Evolutionary conservation across 768 basidiomycete genomes (phyloP), one percentile per base, ranked within the genome.

Genomic region (Mycena pura): DNA sequence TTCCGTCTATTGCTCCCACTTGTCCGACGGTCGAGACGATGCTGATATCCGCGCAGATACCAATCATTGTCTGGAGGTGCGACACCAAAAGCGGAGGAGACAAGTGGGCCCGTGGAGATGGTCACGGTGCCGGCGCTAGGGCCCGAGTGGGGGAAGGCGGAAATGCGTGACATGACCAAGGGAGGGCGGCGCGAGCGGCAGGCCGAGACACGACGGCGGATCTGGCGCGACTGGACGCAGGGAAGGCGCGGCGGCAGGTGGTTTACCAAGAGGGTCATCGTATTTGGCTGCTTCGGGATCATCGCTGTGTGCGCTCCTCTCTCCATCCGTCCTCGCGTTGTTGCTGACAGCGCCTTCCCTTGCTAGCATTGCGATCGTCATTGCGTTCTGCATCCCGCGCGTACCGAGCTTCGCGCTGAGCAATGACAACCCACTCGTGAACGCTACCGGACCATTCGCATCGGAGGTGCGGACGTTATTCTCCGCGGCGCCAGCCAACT

Each of bases 91-190:
- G 53, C 62, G 28, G 84, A 82, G 25, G 78, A 79, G 13, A 50
- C 74, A 17, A 55, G 68, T 5, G 79, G 79, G 10, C 86, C 84
- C 3, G 91, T 95, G 22, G 95, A 98, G 74, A 81, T 96, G 73
- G 90, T 96, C 41, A 96, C 95, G 1, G 93, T 97, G 0, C 95
- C 95, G 3, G 92, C 92, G 2, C 81, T 98, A 3, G 95, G 95
- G 19, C 78, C 95, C 0, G 95, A 98, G 77, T 98, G 95, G 95
- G 84, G 84, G 24, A 86, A 87, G 48, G 78, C 83, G 19, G 95
- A 98, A 72, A 75, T 97, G 73, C 84, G 82, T 46, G 83, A 84
- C 34, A 90, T 93, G 85, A 91, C 90, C 1, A 90, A 88, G 69
- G 77, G 86, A 2, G 91, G 85, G 5, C 84, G 84, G 70, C 80